Evolutionary conservation across 108 stramenopile species (phyloP), one percentile per base, ranked within the genome.

Genomic region (Fistulifera pelliculosa): DNA sequence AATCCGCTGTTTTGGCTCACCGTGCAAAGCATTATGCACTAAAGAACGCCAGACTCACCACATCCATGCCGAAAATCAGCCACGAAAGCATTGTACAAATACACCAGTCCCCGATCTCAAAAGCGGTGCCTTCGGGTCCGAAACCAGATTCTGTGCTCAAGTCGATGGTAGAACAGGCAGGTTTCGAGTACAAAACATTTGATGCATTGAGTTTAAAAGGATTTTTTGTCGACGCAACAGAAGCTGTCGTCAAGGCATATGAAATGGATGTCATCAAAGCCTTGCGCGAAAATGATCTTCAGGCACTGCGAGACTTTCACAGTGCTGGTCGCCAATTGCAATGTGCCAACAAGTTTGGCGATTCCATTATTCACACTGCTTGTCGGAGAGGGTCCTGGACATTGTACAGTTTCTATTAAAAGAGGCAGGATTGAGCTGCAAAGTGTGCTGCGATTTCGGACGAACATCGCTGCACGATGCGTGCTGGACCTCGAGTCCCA

Each of bases 381-480:
- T 80, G 81, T 49, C 74, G 81, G 7, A 64, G 74, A 24, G 74
- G 71, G 12, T 54, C 58, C 13, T 57, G 14, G 27, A 62, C 5
- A 59, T 79, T 6, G 67, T 77, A 7, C 35, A 61, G 21, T 73
- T 74, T 56, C 60, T 84, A 0, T 45, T 84, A 4, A 24, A 71
- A 2, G 73, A 76, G 60, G 67, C 52, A 0, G 25, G 49, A 25
- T 61, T 76, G 13, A 41, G 50, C 7, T 31, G 62, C 27, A 22
- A 56, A 23, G 50, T 73, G 25, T 41, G 62, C 18, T 75, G 77
- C 52, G 83, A 84, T 50, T 68, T 58, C 52, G 83, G 83, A 12
- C 61, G 78, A 15, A 84, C 68, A 1, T 69, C 76, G 11, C 27
- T 80, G 51, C 78, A 79, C 54, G 83, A 84, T 69, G 78, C 77